These are phyloP conservation scores for Termitomyces heimii DNA, from an alignment of 768 basidiomycete genomes.

Conservation along the genomic window DNA sequence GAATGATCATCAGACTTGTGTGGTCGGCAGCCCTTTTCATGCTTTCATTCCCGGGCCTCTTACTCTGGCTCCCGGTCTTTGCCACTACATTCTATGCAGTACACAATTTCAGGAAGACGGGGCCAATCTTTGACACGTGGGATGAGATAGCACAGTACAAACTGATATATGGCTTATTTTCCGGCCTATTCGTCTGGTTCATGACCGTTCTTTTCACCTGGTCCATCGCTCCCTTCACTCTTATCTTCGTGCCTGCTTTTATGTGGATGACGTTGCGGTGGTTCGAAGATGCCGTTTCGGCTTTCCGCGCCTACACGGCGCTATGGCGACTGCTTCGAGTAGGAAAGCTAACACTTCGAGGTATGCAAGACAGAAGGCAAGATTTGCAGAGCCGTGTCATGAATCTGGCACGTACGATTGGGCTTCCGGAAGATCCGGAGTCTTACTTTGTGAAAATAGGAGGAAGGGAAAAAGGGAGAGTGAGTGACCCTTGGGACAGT, in stretches of 20 bases:
- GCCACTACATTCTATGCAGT: constrained; percentile 63
- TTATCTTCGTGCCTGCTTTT: constrained; percentile 55
- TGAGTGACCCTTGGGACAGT: constrained; percentile 64
- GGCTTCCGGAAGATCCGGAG: constrained; percentile 68
- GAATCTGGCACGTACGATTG: constrained; percentile 53
- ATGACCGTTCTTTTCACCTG: constrained; percentile 49
- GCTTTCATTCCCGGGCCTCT: constrained; percentile 68
- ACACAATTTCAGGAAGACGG: constrained; percentile 72
- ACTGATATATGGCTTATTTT: constrained; percentile 73
- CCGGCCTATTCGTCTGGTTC: constrained; percentile 67
- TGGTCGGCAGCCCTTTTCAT: constrained; percentile 60
- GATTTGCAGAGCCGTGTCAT: constrained; percentile 62
- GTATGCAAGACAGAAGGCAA: constrained; percentile 46
- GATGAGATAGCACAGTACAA: constrained; percentile 91
- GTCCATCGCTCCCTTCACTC: constrained; percentile 52
- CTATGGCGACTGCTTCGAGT: constrained; percentile 59
- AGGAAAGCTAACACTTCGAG: constrained; percentile 49
- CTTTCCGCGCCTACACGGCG: constrained; percentile 67
- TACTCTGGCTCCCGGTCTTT: constrained; percentile 83
- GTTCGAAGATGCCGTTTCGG: constrained; percentile 79
- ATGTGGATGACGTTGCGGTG: constrained; percentile 93
- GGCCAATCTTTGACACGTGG: constrained; percentile 81
- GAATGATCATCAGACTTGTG: constrained; percentile 57
- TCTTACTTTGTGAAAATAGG: constrained; percentile 52
- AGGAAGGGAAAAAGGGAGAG: constrained; percentile 66